Base-by-base conservation (phyloP, 2,329 filamentous ascomycete genomes). In the Fonsecaea nubica region DNA sequence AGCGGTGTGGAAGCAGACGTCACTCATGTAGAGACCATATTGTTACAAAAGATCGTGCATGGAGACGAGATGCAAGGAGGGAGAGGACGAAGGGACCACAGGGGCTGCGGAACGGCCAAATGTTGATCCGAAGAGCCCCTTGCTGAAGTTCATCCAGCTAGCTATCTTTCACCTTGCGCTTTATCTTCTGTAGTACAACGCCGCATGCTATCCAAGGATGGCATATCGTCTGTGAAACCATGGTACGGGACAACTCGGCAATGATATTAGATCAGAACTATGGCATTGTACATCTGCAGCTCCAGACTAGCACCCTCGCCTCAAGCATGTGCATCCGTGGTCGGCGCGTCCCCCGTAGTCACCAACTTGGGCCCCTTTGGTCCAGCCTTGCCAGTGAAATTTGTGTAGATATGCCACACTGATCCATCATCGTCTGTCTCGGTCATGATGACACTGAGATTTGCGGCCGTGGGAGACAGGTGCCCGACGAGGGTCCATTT, bases 291-390 rank as follows among this genome's bases (percentile, higher is more conserved):
- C 25, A 25, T 25, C 25, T 25, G 25, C 25, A 25, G 7, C 35
- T 57, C 32, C 55, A 42, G 9, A 8, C 4, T 25, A 36, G 25
- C 12, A 25, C 25, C 25, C 25, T 25, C 25, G 2, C n/a, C 38
- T 58, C 36, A 59, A 50, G 57, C 57, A 12, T 59, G 30, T 4
- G 59, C 59, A 48, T 62, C 59, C 54, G 59, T 62, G 4, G 59
- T 62, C 5, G 59, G 59, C 35, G 50, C 50, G 21, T 56, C 36
- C 12, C 59, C 59, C 2, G 52, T 56, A 15, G 59, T 62, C 50
- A 62, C 59, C 21, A 62, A 25, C n/a, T 48, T 55, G 2, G 59
- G 50, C 4, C 59, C 59, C 13, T 56, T 56, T 10, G 45, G 45
- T 38, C 58, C 58, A 38, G 58, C 58, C 48, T 36, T 40, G 32